Evolutionary conservation across 2,329 filamentous ascomycete species (phyloP).

Genomic region (Ophiocordyceps sinensis): DNA sequence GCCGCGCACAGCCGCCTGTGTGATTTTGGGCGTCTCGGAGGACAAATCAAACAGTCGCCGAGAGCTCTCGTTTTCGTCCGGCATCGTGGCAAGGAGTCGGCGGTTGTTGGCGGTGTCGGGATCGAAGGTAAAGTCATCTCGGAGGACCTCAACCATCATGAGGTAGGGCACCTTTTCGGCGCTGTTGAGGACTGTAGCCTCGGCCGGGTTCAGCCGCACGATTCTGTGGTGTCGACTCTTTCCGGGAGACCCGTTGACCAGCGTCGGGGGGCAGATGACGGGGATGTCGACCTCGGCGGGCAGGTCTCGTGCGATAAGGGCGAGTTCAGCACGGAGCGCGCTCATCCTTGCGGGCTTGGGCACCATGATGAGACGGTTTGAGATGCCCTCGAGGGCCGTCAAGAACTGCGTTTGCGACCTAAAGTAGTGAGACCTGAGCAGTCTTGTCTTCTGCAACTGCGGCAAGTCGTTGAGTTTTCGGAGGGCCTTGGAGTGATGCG

Average conservation of each 20-base stretch:
- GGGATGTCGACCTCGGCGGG: slow-evolving; percentile 76
- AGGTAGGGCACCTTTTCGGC: slow-evolving; percentile 77
- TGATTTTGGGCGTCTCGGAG: slow-evolving; percentile 47
- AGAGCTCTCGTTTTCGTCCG: slow-evolving; percentile 40
- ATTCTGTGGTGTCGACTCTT: slow-evolving; percentile 71
- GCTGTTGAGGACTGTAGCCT: slow-evolving; percentile 74
- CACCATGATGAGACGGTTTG: slow-evolving; percentile 68
- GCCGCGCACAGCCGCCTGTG: slow-evolving; percentile 19
- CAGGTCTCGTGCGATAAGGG: slow-evolving; percentile 65
- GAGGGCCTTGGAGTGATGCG: slow-evolving; percentile 42
- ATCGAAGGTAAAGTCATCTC: slow-evolving; percentile 74
- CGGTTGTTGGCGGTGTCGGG: slow-evolving; percentile 61
- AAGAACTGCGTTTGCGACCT: slow-evolving; percentile 68
- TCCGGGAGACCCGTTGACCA: slow-evolving; percentile 58
- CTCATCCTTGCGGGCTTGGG: slow-evolving; percentile 71
- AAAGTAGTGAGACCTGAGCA: slow-evolving; percentile 71
- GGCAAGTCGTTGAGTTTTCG: slow-evolving; percentile 49
- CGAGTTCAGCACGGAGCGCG: slow-evolving; percentile 66
- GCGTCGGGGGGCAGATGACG: slow-evolving; percentile 61
- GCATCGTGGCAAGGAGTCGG: slow-evolving; percentile 42
- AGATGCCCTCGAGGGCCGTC: slow-evolving; percentile 69
- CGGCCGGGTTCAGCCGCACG: slow-evolving; percentile 68
- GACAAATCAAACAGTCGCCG: slow-evolving; percentile 52
- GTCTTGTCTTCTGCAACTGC: slow-evolving; percentile 50
- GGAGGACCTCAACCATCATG: slow-evolving; percentile 69